phyloP scores from a whole-genome alignment of 2,329 filamentous ascomycete genomes.

The Lizonia empirigonia region DNA sequence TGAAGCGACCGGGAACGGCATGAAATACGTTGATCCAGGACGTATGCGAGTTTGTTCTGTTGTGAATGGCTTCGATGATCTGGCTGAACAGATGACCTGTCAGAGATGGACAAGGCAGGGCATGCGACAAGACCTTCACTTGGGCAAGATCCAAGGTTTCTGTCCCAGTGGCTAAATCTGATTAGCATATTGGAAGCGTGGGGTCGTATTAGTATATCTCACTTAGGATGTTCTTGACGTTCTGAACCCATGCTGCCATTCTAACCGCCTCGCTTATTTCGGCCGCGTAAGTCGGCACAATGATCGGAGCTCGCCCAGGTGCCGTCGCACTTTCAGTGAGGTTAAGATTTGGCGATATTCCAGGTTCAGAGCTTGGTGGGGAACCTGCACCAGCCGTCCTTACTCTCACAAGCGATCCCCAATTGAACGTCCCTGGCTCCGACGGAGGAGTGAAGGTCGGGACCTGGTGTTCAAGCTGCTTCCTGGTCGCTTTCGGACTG shows the following conservation, averaged over 20 bases:
- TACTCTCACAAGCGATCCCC: constrained; percentile 47
- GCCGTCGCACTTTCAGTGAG: constrained; percentile 27
- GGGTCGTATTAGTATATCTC: constrained; percentile 17
- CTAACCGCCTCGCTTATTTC: constrained; percentile 29
- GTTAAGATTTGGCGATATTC: constrained; percentile 36
- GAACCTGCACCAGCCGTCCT: constrained; percentile 47
- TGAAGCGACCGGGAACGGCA: constrained; percentile 66
- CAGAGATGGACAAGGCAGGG: constrained; percentile 61
- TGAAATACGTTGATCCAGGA: constrained; percentile 69
- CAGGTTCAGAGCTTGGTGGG: constrained; percentile 48
- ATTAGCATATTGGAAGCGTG: constrained; percentile 14
- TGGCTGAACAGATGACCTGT: constrained; percentile 59
- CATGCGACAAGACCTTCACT: constrained; percentile 65
- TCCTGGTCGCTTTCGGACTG: constrained; percentile 31
- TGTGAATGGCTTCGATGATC: constrained; percentile 62
- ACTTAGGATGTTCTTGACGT: constrained; percentile 42
- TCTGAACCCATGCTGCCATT: constrained; percentile 41
- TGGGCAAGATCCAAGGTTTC: constrained; percentile 45
- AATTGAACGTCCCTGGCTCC: constrained; percentile 50
- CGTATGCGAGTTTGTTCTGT: constrained; percentile 57
- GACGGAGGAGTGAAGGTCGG: constrained; percentile 54
- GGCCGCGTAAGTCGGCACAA: constrained; percentile 32
- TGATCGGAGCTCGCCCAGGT: constrained; percentile 31
- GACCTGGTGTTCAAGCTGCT: constrained; percentile 44
- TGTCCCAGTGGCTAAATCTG: constrained; percentile 39